Evolutionary conservation across 495 filamentous ascomycete species (phyloP).

Genomic region (Podospora fimiseda): DNA sequence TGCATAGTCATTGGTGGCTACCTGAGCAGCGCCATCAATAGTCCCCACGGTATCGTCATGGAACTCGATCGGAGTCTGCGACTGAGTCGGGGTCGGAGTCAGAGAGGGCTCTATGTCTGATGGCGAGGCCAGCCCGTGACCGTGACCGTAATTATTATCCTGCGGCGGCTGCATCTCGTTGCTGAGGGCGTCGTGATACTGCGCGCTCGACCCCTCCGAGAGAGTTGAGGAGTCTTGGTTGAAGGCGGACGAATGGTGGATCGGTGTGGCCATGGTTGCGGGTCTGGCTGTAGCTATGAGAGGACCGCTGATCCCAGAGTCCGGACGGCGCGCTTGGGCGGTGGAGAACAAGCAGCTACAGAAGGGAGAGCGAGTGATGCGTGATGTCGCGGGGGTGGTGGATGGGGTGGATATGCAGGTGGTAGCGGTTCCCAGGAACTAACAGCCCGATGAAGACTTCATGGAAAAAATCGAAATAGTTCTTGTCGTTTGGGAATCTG

Average conservation of each 20-base stretch:
- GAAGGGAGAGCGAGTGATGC: conserved; percentile 1
- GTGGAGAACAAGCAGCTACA: background rate
- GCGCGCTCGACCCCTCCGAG: conserved; percentile 41
- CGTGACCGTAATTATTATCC: background rate
- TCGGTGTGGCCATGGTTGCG: background rate
- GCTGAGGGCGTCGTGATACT: conserved; percentile 46
- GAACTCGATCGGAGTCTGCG: conserved; percentile 21
- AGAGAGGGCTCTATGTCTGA: background rate
- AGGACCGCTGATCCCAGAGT: conserved; percentile 5
- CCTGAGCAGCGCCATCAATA: conserved; percentile 31
- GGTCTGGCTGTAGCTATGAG: background rate
- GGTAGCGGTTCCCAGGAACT: conserved; percentile 16
- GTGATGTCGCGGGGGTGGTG: too few species aligned
- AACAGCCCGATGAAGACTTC: conserved; percentile 25
- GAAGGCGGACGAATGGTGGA: conserved; percentile 9
- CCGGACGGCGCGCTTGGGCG: background rate
- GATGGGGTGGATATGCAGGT: background rate
- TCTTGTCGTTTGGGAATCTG: too few species aligned
- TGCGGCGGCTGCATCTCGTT: conserved; percentile 46
- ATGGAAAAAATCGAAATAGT: conserved; percentile 17
- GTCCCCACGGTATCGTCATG: conserved; percentile 37
- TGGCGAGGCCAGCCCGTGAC: background rate
- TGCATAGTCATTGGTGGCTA: conserved; percentile 14
- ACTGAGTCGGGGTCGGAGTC: conserved; percentile 1
- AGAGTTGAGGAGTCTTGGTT: conserved; percentile 46